Conservation (phyloP, 139 green algal species). For the Closterium sp. region DNA sequence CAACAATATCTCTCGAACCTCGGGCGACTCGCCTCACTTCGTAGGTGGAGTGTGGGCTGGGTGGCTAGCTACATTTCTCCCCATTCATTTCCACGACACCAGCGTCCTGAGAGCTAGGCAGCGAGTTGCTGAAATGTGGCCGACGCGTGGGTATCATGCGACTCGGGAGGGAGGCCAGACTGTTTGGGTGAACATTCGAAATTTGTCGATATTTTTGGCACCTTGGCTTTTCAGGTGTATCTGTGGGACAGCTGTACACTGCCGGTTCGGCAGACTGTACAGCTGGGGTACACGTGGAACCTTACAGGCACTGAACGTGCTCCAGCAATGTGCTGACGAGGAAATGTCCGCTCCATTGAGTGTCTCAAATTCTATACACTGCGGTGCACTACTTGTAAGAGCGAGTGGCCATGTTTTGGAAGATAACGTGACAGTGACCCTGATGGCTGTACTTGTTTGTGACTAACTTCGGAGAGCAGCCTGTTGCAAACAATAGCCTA, state of each 20-base stretch:
- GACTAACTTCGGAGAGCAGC: no score
- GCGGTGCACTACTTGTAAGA: no score
- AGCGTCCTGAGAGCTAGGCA: background rate
- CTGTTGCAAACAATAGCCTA: no score
- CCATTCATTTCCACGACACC: background rate
- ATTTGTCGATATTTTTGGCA: background rate
- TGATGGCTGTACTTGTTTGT: no score
- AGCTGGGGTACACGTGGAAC: no score
- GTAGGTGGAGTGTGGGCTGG: background rate
- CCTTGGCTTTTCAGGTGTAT: background rate
- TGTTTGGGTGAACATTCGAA: no score
- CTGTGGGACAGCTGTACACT: background rate
- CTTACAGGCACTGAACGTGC: no score
- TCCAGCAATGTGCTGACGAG: no score
- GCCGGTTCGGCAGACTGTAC: background rate
- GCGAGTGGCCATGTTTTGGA: no score
- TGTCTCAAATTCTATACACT: no score
- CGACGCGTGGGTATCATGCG: background rate
- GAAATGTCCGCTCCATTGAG: no score
- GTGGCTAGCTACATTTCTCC: background rate
- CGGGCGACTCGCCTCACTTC: background rate
- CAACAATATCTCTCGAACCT: background rate
- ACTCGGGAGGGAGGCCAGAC: background rate
- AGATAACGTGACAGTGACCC: no score
- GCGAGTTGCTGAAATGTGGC: background rate